Evolutionary conservation across 495 filamentous ascomycete genomes (phyloP).

Genomic region (Tuber aestivum): DNA sequence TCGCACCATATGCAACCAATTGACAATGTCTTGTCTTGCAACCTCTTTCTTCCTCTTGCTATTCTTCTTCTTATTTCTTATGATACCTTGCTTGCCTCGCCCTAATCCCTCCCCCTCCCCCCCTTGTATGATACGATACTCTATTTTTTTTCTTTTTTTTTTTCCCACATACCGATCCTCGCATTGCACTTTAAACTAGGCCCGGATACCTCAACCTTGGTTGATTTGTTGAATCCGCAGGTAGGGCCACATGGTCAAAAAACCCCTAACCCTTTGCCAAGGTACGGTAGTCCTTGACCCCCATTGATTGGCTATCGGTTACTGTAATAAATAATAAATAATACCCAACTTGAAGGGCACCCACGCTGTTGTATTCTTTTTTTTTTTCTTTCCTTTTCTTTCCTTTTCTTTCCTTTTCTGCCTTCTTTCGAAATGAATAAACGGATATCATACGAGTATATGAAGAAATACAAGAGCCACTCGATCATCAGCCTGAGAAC

Average conservation of each 20-base stretch:
- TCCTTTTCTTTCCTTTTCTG: background rate
- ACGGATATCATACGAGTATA: too few relatives aligned
- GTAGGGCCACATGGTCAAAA: background rate
- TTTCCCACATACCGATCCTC: too few relatives aligned
- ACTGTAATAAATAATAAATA: background rate
- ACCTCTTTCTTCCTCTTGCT: background rate
- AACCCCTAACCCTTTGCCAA: background rate
- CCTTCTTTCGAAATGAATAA: constrained; percentile 4
- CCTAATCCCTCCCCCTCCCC: background rate
- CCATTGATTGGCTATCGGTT: background rate
- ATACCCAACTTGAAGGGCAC: too few relatives aligned
- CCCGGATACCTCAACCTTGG: background rate
- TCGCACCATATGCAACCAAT: background rate
- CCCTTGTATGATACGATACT: background rate
- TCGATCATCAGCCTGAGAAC: background rate
- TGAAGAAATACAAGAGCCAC: background rate
- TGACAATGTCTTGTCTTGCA: background rate
- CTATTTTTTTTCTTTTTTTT: too few relatives aligned
- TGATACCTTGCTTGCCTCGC: background rate
- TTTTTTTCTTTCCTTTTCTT: too few relatives aligned
- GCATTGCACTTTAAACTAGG: background rate
- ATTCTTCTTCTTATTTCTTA: background rate
- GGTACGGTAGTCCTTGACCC: background rate
- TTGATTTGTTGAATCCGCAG: background rate
- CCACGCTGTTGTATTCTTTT: too few relatives aligned